Evolutionary conservation across 768 basidiomycete genomes (phyloP), one percentile per base, ranked within the genome.

Genomic region (Boletus sensibilis): DNA sequence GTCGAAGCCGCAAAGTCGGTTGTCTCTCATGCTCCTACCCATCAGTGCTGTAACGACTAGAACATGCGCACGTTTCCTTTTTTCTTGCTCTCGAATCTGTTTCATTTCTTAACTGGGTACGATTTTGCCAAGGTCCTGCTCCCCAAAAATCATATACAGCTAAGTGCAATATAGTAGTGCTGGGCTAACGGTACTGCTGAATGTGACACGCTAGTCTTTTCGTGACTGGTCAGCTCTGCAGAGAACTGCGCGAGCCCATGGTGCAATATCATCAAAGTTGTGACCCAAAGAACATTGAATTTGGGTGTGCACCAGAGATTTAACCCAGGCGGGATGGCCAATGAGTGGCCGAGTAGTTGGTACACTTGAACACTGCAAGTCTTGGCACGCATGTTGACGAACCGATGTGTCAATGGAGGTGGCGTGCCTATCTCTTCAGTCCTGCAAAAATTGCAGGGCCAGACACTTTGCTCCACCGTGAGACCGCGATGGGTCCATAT

Each of bases 381-480:
- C 55, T 29, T 49, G 52, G 53, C 43, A 57, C 34, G 40, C 40
- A 38, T 54, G 29, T 47, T 29, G 51, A 44, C 25, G 51, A 55
- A 35, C 57, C 16, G 42, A 53, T 14, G 8, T 35, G 29, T 42
- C 45, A 45, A 34, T 20, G 20, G 10, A 31, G 31, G 13, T 31
- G 50, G 45, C 20, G 58, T 43, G 48, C 46, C 81, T 75, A 90
- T 64, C 88, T 79, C 60, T 83, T 79, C 82, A 91, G 82, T 35
- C 90, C 90, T 34, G 79, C 78, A 50, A 88, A 72, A 20, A 76
- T 64, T 34, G 72, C 49, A 1, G 90, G 90, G 7, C 90, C 90
- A 18, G 82, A 76, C 35, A 87, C 90, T 71, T 84, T 90, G 72
- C 90, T 91, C 84, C 83, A 88, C 7, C 70, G 82, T 37, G 88